phyloP scores from a whole-genome alignment of 139 green algal genomes.

The Eudorina sp. region DNA sequence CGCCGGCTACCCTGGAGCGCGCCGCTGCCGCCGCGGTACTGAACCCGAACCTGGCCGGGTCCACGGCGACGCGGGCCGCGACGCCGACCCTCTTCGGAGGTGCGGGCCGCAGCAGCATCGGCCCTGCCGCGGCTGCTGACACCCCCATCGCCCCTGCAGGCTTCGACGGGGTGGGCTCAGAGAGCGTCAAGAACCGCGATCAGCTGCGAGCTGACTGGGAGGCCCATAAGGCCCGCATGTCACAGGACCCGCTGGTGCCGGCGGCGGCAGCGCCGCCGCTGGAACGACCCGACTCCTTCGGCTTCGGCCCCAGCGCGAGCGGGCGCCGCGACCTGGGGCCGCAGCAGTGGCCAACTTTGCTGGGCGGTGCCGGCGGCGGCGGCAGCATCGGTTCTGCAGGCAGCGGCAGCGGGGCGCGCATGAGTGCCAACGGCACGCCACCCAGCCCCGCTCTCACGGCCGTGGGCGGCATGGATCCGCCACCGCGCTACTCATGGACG shows the following conservation, averaged over 20 bases:
- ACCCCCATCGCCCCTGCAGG: too few relatives aligned
- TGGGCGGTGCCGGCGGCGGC: neutral
- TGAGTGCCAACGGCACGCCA: slow-evolving; percentile 7
- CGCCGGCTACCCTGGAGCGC: slow-evolving; percentile 19
- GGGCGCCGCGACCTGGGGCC: neutral
- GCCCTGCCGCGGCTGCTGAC: neutral
- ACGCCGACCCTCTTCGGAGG: slow-evolving; percentile 14
- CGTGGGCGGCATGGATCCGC: neutral
- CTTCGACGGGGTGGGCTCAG: neutral
- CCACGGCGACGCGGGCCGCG: neutral
- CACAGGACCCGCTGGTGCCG: neutral
- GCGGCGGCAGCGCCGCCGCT: neutral
- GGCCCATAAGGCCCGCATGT: slow-evolving; percentile 12
- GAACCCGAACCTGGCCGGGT: neutral
- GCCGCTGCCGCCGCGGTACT: slow-evolving; percentile 8
- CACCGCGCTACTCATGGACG: slow-evolving; percentile 18
- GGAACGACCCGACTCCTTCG: neutral
- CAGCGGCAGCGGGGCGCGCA: slow-evolving; percentile 17
- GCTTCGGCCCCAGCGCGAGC: neutral
- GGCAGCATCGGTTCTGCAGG: neutral
- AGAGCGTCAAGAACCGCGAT: neutral
- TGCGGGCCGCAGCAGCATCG: neutral
- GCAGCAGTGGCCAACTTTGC: slow-evolving; percentile 17
- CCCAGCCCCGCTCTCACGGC: neutral
- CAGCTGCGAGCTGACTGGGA: neutral